Evolutionary conservation across 345 rosid species (phyloP), one percentile per base, ranked within the genome.

Genomic region (Stellera chamaejasme): DNA sequence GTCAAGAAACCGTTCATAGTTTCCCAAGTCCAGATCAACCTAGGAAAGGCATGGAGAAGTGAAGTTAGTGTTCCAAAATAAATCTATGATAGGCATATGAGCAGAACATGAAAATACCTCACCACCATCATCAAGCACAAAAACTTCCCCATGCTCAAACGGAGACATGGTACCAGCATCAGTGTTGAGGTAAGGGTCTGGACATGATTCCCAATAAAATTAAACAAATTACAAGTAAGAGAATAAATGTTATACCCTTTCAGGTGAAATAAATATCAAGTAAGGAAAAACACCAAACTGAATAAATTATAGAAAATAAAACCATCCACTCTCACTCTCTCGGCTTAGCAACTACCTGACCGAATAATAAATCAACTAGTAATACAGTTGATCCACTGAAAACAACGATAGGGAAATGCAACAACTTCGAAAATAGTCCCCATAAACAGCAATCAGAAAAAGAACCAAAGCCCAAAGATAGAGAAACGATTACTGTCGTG

Each of bases 111-210:
- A 53, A 13, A 55, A 60, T 71, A 88, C 98, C 98, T 91, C 98
- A 74, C 98, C 98, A 15, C 98, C 98, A 44, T 91, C 98, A 59
- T 91, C 95, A 23, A 91, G 90, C 56, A 91, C 98, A 76, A 91
- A 91, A 69, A 91, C 98, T 69, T 91, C 96, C 62, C 98, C 96
- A 19, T 91, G 98, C 52, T 91, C 98, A 52, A 91, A 91, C 16
- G 98, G 98, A 51, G 98, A 91, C 96, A 91, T 91, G 63, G 98
- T 91, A 69, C 98, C 98, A 62, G 98, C 96, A 72, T 91, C 98
- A 51, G 83, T 88, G 66, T 91, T 91, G 63, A 91, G 58, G 70
- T 91, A 91, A 48, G 98, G 98, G 75, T 91, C 98, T 91, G 81
- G 25, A 39, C 48, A 44, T 1, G 26, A 55, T 14, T 42, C 10